A percentile compares a stretch with the other conserved stretches of the same genome.
Conservation (phyloP, 2,329 filamentous ascomycete genomes). For the Paracorniculantispora psalliotae region DNA sequence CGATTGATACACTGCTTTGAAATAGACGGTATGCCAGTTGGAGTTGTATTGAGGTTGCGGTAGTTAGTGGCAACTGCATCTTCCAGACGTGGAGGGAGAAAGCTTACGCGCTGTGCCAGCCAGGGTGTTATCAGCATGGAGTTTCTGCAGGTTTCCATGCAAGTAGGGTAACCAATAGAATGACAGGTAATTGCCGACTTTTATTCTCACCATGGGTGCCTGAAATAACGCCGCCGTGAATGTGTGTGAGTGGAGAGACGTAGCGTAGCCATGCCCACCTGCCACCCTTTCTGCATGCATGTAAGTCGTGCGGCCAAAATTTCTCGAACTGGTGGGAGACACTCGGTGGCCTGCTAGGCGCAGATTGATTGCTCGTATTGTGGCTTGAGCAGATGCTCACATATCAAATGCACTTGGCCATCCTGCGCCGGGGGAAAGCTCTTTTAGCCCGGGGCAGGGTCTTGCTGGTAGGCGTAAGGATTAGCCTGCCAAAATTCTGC, state of each 20-base stretch:
- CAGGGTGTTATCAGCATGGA: background rate
- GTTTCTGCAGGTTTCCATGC: background rate
- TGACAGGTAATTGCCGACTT: background rate
- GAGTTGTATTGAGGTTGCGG: too few species aligned
- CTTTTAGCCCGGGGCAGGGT: too few species aligned
- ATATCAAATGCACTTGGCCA: too few species aligned
- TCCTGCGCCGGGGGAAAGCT: too few species aligned
- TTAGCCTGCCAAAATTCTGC: background rate
- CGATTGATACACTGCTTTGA: background rate
- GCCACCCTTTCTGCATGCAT: too few species aligned
- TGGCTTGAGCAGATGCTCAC: background rate
- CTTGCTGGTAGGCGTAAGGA: background rate
- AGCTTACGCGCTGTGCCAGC: background rate
- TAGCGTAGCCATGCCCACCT: background rate
- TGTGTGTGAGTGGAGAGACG: slow-evolving; percentile 7
- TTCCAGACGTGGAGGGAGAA: background rate
- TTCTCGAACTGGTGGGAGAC: background rate
- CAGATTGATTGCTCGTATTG: background rate
- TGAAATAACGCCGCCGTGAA: background rate
- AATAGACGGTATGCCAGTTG: too few species aligned
- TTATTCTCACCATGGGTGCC: background rate
- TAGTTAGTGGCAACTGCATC: background rate
- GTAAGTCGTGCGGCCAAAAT: background rate
- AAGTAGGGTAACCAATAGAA: background rate
- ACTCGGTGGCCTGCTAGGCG: too few species aligned